A percentile compares a stretch with the other conserved stretches of the same genome.
Evolutionary conservation across 345 rosid species (phyloP).

Genomic region (sweet orange (Citrus sinensis)): DVS_A1.0 CM039161.1:16822501-16823000

Average conservation of each 20-base stretch:
- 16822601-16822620: neutral
- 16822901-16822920: too few species aligned
- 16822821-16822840: neutral
- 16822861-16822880: neutral
- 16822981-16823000: too few species aligned
- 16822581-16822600: neutral
- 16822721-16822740: conserved; percentile 8
- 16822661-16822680: neutral
- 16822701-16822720: conserved; percentile 9
- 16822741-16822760: conserved; percentile 11
- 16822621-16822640: neutral
- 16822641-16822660: neutral
- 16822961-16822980: too few species aligned
- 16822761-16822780: neutral
- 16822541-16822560: conserved; percentile 1
- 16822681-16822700: neutral
- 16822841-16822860: neutral
- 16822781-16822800: neutral
- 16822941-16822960: too few species aligned
- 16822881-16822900: too few species aligned
- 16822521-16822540: conserved; percentile 27
- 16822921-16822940: too few species aligned
- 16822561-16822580: conserved; percentile 16
- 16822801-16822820: neutral
- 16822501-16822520: conserved; percentile 17